These are phyloP conservation scores for Lablab purpureus DNA, from an alignment of 306 rosid genomes.

Conservation along the genomic window DNA sequence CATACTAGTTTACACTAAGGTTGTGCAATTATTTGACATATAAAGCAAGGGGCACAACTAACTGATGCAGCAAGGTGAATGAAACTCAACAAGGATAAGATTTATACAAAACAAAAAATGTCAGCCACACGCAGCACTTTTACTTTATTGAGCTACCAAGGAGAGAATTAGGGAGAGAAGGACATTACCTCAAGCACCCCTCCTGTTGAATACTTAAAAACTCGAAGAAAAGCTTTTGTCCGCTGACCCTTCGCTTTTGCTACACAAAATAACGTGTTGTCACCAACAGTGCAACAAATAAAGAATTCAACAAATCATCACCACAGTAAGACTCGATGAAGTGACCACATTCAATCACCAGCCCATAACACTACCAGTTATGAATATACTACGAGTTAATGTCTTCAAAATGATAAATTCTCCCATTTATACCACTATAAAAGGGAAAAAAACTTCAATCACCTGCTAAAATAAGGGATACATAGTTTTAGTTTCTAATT, in stretches of 20 bases:
- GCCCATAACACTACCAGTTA: slow-evolving; percentile 1
- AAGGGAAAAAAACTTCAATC: slow-evolving; percentile 7
- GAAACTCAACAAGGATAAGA: slow-evolving; percentile 7
- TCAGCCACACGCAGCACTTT: neutral
- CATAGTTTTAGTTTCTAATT: neutral
- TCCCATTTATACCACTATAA: slow-evolving; percentile 15
- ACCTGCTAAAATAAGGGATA: slow-evolving; percentile 26
- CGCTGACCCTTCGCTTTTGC: slow-evolving; percentile 73
- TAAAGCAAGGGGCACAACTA: slow-evolving; percentile 4
- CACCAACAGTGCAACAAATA: slow-evolving; percentile 41
- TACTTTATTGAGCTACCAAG: neutral
- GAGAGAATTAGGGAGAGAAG: neutral
- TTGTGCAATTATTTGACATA: slow-evolving; percentile 13
- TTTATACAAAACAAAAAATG: neutral
- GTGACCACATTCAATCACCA: slow-evolving; percentile 39
- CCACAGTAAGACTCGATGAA: slow-evolving; percentile 21
- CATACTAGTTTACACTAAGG: slow-evolving; percentile 15
- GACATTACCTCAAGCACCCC: slow-evolving; percentile 90
- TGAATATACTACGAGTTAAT: neutral
- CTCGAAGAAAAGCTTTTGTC: slow-evolving; percentile 94
- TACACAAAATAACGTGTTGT: slow-evolving; percentile 53
- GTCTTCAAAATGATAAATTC: slow-evolving; percentile 14
- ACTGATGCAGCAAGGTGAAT: slow-evolving; percentile 24
- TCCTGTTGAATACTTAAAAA: slow-evolving; percentile 81
- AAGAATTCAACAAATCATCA: slow-evolving; percentile 31